Conservation (phyloP, 192 early-diverging fungal genomes). For the Dissophora globulifera region DNA sequence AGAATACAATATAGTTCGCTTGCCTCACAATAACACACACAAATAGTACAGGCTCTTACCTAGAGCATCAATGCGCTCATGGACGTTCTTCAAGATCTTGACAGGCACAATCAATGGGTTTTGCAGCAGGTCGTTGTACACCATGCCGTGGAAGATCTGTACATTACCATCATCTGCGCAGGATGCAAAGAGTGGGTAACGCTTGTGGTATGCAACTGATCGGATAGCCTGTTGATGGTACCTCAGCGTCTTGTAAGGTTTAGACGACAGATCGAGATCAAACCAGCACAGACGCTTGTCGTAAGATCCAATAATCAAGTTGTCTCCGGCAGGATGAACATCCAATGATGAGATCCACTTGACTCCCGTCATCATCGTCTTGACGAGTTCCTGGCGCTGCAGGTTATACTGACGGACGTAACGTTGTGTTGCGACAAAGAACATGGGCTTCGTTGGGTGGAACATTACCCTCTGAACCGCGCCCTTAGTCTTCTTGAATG, state of each 20-base stretch:
- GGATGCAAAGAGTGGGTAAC: conserved; percentile 94
- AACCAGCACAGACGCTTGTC: conserved; percentile 98
- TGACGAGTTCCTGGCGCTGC: conserved; percentile 84
- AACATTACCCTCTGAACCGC: conserved; percentile 88
- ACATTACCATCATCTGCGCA: conserved; percentile 92
- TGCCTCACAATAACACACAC: neutral
- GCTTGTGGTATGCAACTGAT: conserved; percentile 85
- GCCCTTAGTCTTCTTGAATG: conserved; percentile 92
- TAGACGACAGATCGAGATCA: conserved; percentile 92
- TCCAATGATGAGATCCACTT: conserved; percentile 98
- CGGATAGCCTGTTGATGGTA: conserved; percentile 93
- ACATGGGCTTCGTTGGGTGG: conserved; percentile 92
- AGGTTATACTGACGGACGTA: conserved; percentile 95
- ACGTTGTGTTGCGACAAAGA: conserved; percentile 95
- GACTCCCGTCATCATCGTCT: conserved; percentile 84
- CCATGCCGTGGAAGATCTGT: conserved; percentile 98
- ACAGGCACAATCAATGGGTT: conserved; percentile 99
- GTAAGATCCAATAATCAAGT: conserved; percentile 95
- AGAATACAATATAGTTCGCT: neutral
- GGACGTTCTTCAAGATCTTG: conserved; percentile 86
- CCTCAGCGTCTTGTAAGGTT: conserved; percentile 92
- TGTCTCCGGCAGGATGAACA: conserved; percentile 94
- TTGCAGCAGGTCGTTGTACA: conserved; percentile 94
- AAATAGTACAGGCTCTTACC: conserved; percentile 57
- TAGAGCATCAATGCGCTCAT: conserved; percentile 76